A percentile compares a stretch with the other conserved stretches of the same genome.
Evolutionary conservation across 176 grass and related monocot species (phyloP).

Genomic region (barley (Hordeum vulgare)): MorexV3_pseudomolecules_assembly NC_058520.1:599738726-599739225

Average conservation of each 20-base stretch:
- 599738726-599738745: no score
- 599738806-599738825: background rate
- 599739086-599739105: background rate
- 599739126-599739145: background rate
- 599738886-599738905: rapidly evolving
- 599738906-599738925: background rate
- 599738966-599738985: no score
- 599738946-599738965: no score
- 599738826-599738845: background rate
- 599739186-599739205: no score
- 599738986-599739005: background rate
- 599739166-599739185: no score
- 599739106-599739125: background rate
- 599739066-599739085: background rate
- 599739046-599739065: background rate
- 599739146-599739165: background rate
- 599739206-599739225: no score
- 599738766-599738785: no score
- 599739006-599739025: background rate
- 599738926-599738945: no score
- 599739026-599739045: no score
- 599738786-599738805: no score
- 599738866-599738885: no score
- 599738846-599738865: background rate
- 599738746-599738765: no score